Evolutionary conservation across 2,329 filamentous ascomycete genomes (phyloP), one percentile per base, ranked within the genome.

Genomic region (Eutypella sp.): DNA sequence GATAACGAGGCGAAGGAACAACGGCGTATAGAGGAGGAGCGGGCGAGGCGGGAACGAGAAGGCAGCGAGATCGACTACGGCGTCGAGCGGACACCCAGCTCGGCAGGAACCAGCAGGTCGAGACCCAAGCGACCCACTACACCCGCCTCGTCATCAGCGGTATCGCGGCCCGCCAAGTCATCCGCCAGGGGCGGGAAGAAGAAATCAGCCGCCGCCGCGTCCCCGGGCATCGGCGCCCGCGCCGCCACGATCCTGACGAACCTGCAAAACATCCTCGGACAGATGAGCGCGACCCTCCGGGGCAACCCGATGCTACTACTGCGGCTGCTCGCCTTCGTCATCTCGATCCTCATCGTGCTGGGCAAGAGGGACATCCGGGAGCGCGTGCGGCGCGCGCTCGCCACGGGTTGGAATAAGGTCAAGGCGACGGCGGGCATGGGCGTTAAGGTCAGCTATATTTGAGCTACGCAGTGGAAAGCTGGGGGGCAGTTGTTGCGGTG

Each of bases 371-470:
- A 86, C 60, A 72, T 95, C 13, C 79, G 91, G 34, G 83, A 95
- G 54, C 79, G 86, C 53, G 66, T 96, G 29, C 77, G 82, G 62
- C 76, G 83, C 45, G 72, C 90, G 31, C 61, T 95, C 37, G 79
- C 78, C 33, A 73, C 77, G 23, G 82, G 82, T 9, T 95, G 89
- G 89, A 78, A 80, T 45, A 96, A 95, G 70, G 71, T 96, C 34
- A 82, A 80, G 63, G 78, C 82, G 39, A 97, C 93, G 0, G 84
- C 92, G 4, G 91, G 91, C 2, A 97, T 97, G 92, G 93, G 92
- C 2, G 87, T 95, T 52, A 97, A 96, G 72, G 91, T 97, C 60
- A 95, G 87, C 64, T 97, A 97, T 70, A 95, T 99, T 49, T 97
- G n/a, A n/a, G n/a, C n/a, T n/a, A n/a, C n/a, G n/a, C n/a, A n/a